phyloP scores from a whole-genome alignment of 345 rosid species.

The Isatis tinctoria region DNA sequence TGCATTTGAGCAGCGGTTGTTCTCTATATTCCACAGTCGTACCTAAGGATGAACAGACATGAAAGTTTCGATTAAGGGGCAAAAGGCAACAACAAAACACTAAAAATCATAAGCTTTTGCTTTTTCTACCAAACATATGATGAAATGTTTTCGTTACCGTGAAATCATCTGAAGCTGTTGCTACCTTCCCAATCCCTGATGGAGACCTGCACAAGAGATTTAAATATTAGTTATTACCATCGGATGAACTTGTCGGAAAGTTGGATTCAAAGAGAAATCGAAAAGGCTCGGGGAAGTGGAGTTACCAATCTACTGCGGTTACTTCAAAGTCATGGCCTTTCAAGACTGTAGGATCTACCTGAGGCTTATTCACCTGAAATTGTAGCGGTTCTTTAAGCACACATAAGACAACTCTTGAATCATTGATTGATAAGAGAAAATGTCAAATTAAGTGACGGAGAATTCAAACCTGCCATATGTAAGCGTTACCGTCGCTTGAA shows the following conservation, averaged over 20 bases:
- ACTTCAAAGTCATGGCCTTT: slow-evolving; percentile 79
- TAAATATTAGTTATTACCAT: not conserved
- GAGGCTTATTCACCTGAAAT: slow-evolving; percentile 69
- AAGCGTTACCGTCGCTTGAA: slow-evolving; percentile 81
- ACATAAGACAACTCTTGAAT: not conserved
- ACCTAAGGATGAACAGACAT: slow-evolving; percentile 38
- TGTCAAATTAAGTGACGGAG: slow-evolving; percentile 9
- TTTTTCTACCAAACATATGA: not conserved
- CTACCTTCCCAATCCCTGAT: slow-evolving; percentile 59
- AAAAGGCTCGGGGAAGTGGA: not conserved
- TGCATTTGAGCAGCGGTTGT: slow-evolving; percentile 37
- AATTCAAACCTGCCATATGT: slow-evolving; percentile 78
- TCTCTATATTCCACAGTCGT: slow-evolving; percentile 69
- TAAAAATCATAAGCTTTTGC: not conserved
- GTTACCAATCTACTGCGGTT: slow-evolving; percentile 87
- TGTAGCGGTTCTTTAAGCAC: not conserved
- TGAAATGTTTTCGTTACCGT: slow-evolving; percentile 42
- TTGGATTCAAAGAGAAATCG: not conserved
- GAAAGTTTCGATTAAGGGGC: not conserved
- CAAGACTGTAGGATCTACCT: slow-evolving; percentile 52
- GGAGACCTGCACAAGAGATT: slow-evolving; percentile 50
- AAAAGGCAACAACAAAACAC: not conserved
- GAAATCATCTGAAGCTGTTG: slow-evolving; percentile 81
- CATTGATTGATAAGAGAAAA: not conserved
- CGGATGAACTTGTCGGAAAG: not conserved